Evolutionary conservation across 768 basidiomycete genomes (phyloP).

Genomic region (Gyrodon lividus): DNA sequence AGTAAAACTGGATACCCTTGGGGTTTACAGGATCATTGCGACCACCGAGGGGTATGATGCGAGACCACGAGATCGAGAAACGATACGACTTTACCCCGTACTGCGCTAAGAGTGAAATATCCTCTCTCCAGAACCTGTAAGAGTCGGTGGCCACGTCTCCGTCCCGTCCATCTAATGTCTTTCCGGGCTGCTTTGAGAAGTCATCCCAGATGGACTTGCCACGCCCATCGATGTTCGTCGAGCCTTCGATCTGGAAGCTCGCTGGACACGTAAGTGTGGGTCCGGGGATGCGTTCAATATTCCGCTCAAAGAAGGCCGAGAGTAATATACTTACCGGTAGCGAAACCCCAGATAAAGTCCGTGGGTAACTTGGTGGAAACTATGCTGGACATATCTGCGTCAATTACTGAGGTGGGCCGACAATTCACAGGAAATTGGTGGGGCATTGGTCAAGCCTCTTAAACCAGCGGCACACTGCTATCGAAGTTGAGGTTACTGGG

Average conservation of each 20-base stretch:
- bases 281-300: slow-evolving; percentile 1
- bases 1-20: slow-evolving; percentile 68
- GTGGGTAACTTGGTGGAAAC: slow-evolving; percentile 45
- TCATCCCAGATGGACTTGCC: slow-evolving; percentile 77
- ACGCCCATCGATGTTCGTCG: slow-evolving; percentile 55
- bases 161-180: slow-evolving; percentile 64
- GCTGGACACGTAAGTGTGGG: slow-evolving; percentile 40
- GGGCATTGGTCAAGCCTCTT: slow-evolving; percentile 34
- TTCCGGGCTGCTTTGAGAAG: slow-evolving; percentile 62
- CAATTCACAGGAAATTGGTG: slow-evolving; percentile 15
- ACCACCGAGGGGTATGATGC: slow-evolving; percentile 73
- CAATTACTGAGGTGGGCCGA: background rate
- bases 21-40: slow-evolving; percentile 72
- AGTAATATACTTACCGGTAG: slow-evolving; percentile 50
- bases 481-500: slow-evolving; percentile 20
- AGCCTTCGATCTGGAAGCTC: slow-evolving; percentile 75
- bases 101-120: slow-evolving; percentile 56
- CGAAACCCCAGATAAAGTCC: slow-evolving; percentile 71
- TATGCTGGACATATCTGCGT: slow-evolving; percentile 26
- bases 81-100: slow-evolving; percentile 74
- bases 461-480: slow-evolving; percentile 36
- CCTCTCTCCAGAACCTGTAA: slow-evolving; percentile 66
- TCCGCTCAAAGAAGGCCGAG: background rate
- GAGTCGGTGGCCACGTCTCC: slow-evolving; percentile 75
- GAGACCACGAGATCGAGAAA: slow-evolving; percentile 75